Evolutionary conservation across 805 yeast genomes (phyloP), one percentile per base, ranked within the genome.

Genomic region (Citeromyces matritensis): DNA sequence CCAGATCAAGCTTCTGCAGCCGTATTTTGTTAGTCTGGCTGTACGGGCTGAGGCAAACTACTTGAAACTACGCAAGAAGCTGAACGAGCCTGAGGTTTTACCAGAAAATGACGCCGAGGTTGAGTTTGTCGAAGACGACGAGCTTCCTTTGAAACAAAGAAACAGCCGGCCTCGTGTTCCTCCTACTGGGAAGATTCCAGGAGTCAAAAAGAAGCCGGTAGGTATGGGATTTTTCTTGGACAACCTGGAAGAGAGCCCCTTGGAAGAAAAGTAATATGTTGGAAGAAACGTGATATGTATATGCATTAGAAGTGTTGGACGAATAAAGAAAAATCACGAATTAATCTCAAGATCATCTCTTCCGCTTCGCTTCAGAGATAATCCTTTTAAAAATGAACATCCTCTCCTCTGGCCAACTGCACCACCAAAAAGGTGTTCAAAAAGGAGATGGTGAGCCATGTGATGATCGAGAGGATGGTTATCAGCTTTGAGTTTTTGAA

Each of bases 171-270:
- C 94, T 1, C 76, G 85, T 44, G 57, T 91, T 31, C 95, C 96
- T 9, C 95, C 95, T 5, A 80, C 83, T 21, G 95, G 95, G 24
- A 84, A 79, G 51, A 80, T 86, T 24, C 54, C 79, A 4, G 65
- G 70, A 1, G 54, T 69, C 5, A 84, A 83, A 54, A 83, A 76
- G 56, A 77, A 69, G 42, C 45, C 65, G 9, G 53, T 72, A 4
- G 58, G 68, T 0, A 60, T 51, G 27, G 61, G 79, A 0, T 79
- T 67, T 43, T 65, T 77, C 40, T 47, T 78, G 9, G 60, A 58
- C n/a, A 57, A 53, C 15, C 7, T 25, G 27, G 27, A 12, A 5
- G 6, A 25, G 7, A 25, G 15, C 7, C 6, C 7, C 9, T n/a
- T n/a, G 25, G 25, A 9, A 23, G n/a, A 23, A 9, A 23, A 9